Conservation (phyloP, 2,329 filamentous ascomycete genomes). For the Nigrospora sphaerica region DNA sequence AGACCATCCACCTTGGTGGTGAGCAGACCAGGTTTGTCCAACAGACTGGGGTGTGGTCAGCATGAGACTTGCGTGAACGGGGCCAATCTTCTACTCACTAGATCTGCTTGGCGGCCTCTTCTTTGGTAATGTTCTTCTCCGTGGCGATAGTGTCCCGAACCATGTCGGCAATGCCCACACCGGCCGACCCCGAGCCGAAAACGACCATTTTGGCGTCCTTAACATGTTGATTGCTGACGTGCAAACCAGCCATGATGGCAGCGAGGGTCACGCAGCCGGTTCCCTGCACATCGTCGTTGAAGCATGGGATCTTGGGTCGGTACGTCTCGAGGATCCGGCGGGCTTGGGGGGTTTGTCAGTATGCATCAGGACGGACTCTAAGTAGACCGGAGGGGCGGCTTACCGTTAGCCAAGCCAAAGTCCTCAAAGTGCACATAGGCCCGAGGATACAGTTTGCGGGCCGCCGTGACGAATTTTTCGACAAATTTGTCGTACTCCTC, state of each 20-base stretch:
- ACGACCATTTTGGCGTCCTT: slow-evolving; percentile 64
- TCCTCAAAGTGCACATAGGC: slow-evolving; percentile 90
- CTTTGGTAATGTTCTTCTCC: slow-evolving; percentile 56
- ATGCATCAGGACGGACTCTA: no score
- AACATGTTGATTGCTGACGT: slow-evolving; percentile 60
- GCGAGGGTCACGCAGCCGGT: slow-evolving; percentile 84
- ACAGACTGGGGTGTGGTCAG: slow-evolving; percentile 46
- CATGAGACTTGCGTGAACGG: slow-evolving; percentile 1
- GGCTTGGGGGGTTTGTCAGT: slow-evolving; percentile 30
- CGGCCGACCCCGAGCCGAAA: slow-evolving; percentile 76
- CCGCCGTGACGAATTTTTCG: slow-evolving; percentile 63
- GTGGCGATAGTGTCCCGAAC: slow-evolving; percentile 71
- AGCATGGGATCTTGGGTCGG: slow-evolving; percentile 66
- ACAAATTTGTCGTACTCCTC: slow-evolving; percentile 71
- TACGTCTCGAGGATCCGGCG: slow-evolving; percentile 71
- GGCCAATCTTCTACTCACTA: slow-evolving; percentile 45
- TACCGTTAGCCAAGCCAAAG: slow-evolving; percentile 69
- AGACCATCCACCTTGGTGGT: slow-evolving; percentile 54
- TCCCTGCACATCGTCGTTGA: slow-evolving; percentile 88
- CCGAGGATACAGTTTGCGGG: slow-evolving; percentile 63
- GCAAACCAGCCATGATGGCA: slow-evolving; percentile 69
- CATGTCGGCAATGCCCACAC: slow-evolving; percentile 81
- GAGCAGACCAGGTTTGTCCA: slow-evolving; percentile 76
- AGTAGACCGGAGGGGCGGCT: slow-evolving; percentile 3
- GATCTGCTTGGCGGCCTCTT: slow-evolving; percentile 74